Evolutionary conservation across 345 rosid species (phyloP).

Genomic region (Aquilaria sinensis): DNA sequence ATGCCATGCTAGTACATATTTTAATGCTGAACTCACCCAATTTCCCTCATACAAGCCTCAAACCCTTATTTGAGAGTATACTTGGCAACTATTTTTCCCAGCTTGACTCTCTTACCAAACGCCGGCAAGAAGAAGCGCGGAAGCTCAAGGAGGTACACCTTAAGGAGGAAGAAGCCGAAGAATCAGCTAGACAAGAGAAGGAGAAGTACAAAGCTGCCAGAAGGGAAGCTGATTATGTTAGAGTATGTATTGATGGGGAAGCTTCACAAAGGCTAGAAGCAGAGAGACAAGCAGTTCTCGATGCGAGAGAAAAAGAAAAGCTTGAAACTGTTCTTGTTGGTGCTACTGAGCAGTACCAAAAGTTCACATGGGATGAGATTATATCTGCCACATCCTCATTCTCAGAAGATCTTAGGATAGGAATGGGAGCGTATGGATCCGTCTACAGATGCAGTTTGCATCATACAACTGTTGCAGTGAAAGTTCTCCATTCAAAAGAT

Average conservation of each 20-base stretch:
- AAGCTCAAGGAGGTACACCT: slow-evolving; percentile 43
- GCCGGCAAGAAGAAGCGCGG: slow-evolving; percentile 42
- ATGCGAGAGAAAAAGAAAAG: slow-evolving; percentile 64
- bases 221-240: slow-evolving; percentile 43
- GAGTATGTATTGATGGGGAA: slow-evolving; percentile 44
- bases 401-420: slow-evolving; percentile 61
- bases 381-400: slow-evolving; percentile 73
- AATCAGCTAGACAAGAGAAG: slow-evolving; percentile 53
- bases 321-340: slow-evolving; percentile 55
- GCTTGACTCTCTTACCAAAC: slow-evolving; percentile 44
- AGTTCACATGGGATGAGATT: slow-evolving; percentile 80
- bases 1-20: too few relatives aligned
- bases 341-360: slow-evolving; percentile 39
- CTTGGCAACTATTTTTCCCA: slow-evolving; percentile 15
- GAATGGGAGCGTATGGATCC: slow-evolving; percentile 77
- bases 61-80: too few relatives aligned
- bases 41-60: too few relatives aligned
- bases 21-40: too few relatives aligned
- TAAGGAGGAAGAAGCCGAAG: slow-evolving; percentile 50
- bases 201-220: slow-evolving; percentile 49
- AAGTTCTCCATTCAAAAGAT: slow-evolving; percentile 71
- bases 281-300: slow-evolving; percentile 47
- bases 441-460: slow-evolving; percentile 68
- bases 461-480: slow-evolving; percentile 74
- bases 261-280: slow-evolving; percentile 45